Evolutionary conservation across 768 basidiomycete species (phyloP), one percentile per base, ranked within the genome.

Genomic region (Zangia roseola): DNA sequence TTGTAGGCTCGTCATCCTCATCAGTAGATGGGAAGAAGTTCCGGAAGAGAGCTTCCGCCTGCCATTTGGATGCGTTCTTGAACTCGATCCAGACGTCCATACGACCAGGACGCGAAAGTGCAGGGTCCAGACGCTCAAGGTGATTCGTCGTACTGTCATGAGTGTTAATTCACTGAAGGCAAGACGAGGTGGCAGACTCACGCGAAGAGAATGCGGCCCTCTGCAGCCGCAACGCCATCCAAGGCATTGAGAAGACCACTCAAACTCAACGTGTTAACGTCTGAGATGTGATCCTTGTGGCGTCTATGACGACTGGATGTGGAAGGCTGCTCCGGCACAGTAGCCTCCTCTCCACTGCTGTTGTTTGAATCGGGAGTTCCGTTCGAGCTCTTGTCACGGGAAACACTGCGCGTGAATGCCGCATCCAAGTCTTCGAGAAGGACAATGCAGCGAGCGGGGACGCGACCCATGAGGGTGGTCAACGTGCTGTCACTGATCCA

Each of bases 41-140:
- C 52, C 86, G 80, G 81, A 91, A 93, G 35, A 93, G 76, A 19
- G 82, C 82, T 67, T 92, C 88, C 1, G 89, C 89, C 63, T 94
- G 91, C 80, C 84, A 85, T 56, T 84, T 84, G 52, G 82, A 86
- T 28, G 92, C 86, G 53, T 88, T 84, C 74, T 84, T 88, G 74
- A 94, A 94, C 66, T 92, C 88, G 39, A 94, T 79, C 84, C 89
- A 91, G 8, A 95, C 88, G 60, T 94, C 93, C 87, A 91, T 89
- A 24, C 88, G 86, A 16, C 93, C 93, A 6, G 93, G 91, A 45
- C 93, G 85, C n/a, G 85, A 88, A 10, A 95, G 80, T 0, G 93
- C 93, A 5, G 91, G 89, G 58, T 95, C 93, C 1, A 95, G 79
- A 28, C 86, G 81, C 59, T 94, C 90, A n/a, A 93, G 74, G 61